Evolutionary conservation across 805 yeast genomes (phyloP), one percentile per base, ranked within the genome.

Genomic region (Metschnikowia reukaufii): DNA sequence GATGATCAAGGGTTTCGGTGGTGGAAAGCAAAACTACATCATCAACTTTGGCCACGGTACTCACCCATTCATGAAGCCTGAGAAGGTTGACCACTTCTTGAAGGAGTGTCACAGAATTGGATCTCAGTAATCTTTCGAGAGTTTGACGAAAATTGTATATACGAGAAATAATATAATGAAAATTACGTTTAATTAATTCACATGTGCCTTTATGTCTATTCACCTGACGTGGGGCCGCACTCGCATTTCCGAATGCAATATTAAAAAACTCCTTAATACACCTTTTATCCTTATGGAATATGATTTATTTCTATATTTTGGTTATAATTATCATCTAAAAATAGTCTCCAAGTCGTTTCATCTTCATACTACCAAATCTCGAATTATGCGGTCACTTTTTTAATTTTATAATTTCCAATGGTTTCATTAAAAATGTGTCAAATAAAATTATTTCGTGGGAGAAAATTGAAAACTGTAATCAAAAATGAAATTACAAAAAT

Each of bases 41-140:
- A 84, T 92, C 58, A 94, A 94, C 73, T 87, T 94, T 62, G 99
- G 99, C 39, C 99, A 94, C 60, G 99, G 99, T 15, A 94, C 99
- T 18, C 97, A 90, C 65, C 99, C 99, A 18, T 89, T 88, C 70
- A 90, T 94, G 96, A 86, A 88, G 54, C 96, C 98, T 9, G 96
- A 87, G 54, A 86, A 86, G 65, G 80, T 94, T 51, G 83, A 81
- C 50, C 88, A 82, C 68, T 94, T 94, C 71, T 73, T 94, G 62
- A 72, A 88, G 66, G 97, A 89, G 66, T 86, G 94, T 58, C 96
- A 89, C 65, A 79, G 91, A 59, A 65, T 86, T 44, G 96, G 96
- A 8, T 70, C 79, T 7, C 64, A 67, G 51, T 72, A 61, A 40
- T 32, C 19, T 13, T 13, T 21, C 8, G 18, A 10, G 7, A 35